Base-by-base conservation (phyloP, 495 filamentous ascomycete species). In the Lepraria neglecta region DNA sequence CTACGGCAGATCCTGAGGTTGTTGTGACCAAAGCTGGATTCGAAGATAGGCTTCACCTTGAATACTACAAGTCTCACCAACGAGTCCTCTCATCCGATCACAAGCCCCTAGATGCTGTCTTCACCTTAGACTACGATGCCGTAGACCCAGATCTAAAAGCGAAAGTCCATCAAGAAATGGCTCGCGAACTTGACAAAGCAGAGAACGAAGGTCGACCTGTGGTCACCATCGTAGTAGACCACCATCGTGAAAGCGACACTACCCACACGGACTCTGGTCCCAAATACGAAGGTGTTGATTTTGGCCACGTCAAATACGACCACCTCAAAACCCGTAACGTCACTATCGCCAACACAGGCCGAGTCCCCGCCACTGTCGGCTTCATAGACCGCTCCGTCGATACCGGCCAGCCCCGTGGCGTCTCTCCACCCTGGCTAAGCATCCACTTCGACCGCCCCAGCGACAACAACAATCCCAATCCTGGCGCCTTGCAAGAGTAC, bases 51-150 rank as follows among this genome's bases (percentile, higher is more conserved):
- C 82, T 95, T 57, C 76, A 72, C 31, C 77, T 91, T 19, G 84
- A 92, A 48, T 79, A 83, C 58, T 99, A 99, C 71, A 83, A 84
- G 3, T 90, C 92, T 3, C 89, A 96, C 68, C 92, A 96, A 70
- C 82, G 87, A 28, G 83, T 97, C 15, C 78, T 88, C 14, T 95
- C 95, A 3, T 97, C 92, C 5, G 95, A 99, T 70, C 95, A 99
- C 71, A 99, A 99, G 71, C 95, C 95, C 0, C 69, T 97, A 11
- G 81, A 83, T 62, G 88, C 89, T 10, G 74, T 88, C 2, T 97
- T 97, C 65, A 86, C 80, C 0, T 70, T 99, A 3, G 82, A 82
- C 19, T 96, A 90, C 68, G 88, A 96, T 62, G 87, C 88, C 4
- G 90, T 95, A 6, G 84, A 92, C 10, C 84, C 90, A 0, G 84